Base-by-base conservation (phyloP, 2,329 filamentous ascomycete genomes). In the Achaetomium macrosporum region DNA sequence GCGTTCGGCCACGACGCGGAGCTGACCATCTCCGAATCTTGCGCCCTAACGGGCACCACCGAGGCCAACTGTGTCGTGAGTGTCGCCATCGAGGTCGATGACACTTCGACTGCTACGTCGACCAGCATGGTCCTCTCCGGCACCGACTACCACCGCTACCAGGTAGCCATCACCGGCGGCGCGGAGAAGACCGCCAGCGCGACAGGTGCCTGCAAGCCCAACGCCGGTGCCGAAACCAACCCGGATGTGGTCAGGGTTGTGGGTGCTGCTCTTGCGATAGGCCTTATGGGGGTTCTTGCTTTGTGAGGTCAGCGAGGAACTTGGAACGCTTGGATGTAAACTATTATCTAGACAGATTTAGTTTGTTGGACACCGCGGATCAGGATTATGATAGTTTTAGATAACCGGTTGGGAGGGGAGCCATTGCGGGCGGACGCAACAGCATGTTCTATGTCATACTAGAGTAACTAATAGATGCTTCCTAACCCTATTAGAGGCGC, bases 161-260 rank as follows among this genome's bases (percentile, higher is more conserved):
- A 42, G 16, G 47, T 49, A 1, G 1, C 47, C 17, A 49, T 49
- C 47, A 49, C 47, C 17, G 47, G 25, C 47, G 47, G 47, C 16
- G 39, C 39, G 7, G 39, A 49, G 17, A 49, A 49, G 39, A 42
- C 17, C 1, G 47, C 47, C 1, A 36, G 39, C 39, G 47, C 47
- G 5, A 48, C 46, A 15, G 47, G 17, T 12, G 37, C 17, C 13
- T 49, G 47, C 40, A 20, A 19, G 5, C 25, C 25, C 29, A 49
- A 49, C 29, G 47, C 47, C 2, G 47, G 29, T 7, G 47, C 39
- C 9, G 47, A 16, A 5, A 36, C 30, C 13, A 7, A 17, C 39
- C 20, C 39, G 4, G 42, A 29, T 12, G 17, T 13, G 16, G 17
- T 42, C 15, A 2, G 17, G 39, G 39, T 16, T 9, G 15, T 25